phyloP scores from a whole-genome alignment of 2,329 filamentous ascomycete genomes.

The Phaeosphaeria sp. region DNA sequence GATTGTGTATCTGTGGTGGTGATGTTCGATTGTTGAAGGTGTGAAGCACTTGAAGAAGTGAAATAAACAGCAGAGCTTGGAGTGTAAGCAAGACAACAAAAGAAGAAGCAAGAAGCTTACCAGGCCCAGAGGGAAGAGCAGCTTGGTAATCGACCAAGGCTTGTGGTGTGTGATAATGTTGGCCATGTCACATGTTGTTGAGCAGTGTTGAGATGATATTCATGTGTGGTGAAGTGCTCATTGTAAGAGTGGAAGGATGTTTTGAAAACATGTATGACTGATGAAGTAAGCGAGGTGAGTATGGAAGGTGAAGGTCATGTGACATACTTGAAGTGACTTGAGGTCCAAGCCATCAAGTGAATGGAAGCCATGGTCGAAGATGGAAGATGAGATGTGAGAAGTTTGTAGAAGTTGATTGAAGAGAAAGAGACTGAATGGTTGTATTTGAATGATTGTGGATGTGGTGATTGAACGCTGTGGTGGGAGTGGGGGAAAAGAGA shows the following conservation, averaged over 20 bases:
- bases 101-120: conserved; percentile 1
- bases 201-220: conserved; percentile 5
- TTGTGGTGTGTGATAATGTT: conserved; percentile 8
- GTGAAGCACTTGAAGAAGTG: not conserved
- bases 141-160: conserved; percentile 6
- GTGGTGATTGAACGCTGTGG: not conserved
- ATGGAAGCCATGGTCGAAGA: conserved; percentile 7
- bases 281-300: not conserved
- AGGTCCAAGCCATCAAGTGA: not conserved
- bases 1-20: not conserved
- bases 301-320: conserved; percentile 3
- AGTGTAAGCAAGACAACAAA: conserved; percentile 4
- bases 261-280: conserved; percentile 1
- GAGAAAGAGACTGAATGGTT: not conserved
- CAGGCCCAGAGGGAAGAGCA: conserved; percentile 9
- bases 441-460: not conserved
- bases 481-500: conserved; percentile 4
- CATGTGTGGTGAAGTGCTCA: conserved; percentile 5
- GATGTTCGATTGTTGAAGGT: not conserved
- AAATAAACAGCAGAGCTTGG: conserved; percentile 1
- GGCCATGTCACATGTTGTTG: conserved; percentile 7
- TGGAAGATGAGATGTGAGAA: not conserved
- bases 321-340: conserved; percentile 7
- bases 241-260: conserved; percentile 2
- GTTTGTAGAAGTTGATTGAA: not conserved